These are phyloP conservation scores for Alternaria infectoria DNA, from an alignment of 2,329 filamentous ascomycete species.

Conservation along the genomic window DNA sequence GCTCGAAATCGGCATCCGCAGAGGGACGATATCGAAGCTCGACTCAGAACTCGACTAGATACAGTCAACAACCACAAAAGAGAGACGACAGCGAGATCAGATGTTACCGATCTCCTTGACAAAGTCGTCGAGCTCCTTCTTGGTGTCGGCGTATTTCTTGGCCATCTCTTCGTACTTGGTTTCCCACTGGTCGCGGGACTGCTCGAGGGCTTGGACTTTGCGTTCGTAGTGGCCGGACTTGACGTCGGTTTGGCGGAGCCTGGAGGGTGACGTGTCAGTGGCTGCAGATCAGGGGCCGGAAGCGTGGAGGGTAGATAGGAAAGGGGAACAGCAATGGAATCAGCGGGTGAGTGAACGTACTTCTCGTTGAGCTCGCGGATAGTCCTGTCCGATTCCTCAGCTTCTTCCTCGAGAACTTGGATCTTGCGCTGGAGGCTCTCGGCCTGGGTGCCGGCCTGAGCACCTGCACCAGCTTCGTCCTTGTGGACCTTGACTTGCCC, in stretches of 20 bases:
- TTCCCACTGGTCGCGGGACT: conserved; percentile 92
- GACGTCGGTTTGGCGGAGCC: conserved; percentile 98
- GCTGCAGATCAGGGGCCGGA: conserved; percentile 8
- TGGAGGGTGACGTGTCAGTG: conserved; percentile 51
- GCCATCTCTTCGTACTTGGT: conserved; percentile 97
- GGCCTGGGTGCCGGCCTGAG: conserved; percentile 84
- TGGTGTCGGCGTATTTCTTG: conserved; percentile 81
- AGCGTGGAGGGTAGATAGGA: not conserved
- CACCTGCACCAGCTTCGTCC: conserved; percentile 80
- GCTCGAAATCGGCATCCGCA: conserved; percentile 23
- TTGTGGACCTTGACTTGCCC: conserved; percentile 83
- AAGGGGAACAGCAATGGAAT: not conserved
- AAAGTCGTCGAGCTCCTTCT: conserved; percentile 92
- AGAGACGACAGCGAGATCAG: conserved; percentile 58
- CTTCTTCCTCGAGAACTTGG: conserved; percentile 96
- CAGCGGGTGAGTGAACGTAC: conserved; percentile 63
- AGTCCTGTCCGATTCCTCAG: conserved; percentile 94
- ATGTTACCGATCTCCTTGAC: conserved; percentile 92
- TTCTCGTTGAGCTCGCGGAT: conserved; percentile 98
- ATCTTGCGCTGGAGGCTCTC: conserved; percentile 90
- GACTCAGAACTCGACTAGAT: conserved; percentile 31
- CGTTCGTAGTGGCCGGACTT: conserved; percentile 99
- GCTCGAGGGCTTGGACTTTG: conserved; percentile 96
- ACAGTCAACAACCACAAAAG: conserved; percentile 41
- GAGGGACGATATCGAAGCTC: conserved; percentile 22